Evolutionary conservation across 2,329 filamentous ascomycete genomes (phyloP), one percentile per base, ranked within the genome.

Genomic region (Knufia petricola): DNA sequence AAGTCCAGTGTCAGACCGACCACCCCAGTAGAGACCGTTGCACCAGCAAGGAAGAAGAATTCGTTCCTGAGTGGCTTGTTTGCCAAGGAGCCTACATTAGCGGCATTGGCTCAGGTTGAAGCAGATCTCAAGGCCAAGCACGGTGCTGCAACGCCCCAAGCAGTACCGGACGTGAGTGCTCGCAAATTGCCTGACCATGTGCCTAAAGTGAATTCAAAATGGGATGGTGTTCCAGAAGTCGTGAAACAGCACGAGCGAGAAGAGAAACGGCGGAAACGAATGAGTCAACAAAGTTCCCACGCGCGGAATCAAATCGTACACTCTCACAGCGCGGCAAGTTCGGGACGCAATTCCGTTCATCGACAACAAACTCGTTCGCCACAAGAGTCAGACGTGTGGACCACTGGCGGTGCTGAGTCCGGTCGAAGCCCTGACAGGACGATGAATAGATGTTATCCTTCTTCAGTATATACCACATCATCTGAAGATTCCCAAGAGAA

Each of bases 131-230:
- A 51, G n/a, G 52, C 53, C 6, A 56, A 66, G 65, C 53, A 67
- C 68, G 58, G 67, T 62, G 53, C 70, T 65, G 55, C 63, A 30
- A 59, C 55, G 23, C 58, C 66, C 24, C 59, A 60, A 10, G 63
- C 64, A 30, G 51, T 69, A 43, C 59, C 66, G 1, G 62, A 65
- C 36, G 60, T 70, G 1, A 67, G 69, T 4, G 56, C 63, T 4
- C 65, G 70, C 51, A 74, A 70, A 53, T 64, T 77, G 31, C 73
- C 74, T 4, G 55, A 65, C 2, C 63, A 62, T 47, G 71, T 76
- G 1, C 73, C 73, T 17, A 75, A 70, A 52, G 73, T 75, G 30
- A 77, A 76, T 51, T 70, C 70, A 23, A 76, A 72, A 59, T 76
- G 73, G 73, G 68, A 76, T 54, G 73, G 73, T 8, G 58, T 76